Conservation (phyloP, 73 alveolate genomes). For the Paraurostyla sp. region DNA sequence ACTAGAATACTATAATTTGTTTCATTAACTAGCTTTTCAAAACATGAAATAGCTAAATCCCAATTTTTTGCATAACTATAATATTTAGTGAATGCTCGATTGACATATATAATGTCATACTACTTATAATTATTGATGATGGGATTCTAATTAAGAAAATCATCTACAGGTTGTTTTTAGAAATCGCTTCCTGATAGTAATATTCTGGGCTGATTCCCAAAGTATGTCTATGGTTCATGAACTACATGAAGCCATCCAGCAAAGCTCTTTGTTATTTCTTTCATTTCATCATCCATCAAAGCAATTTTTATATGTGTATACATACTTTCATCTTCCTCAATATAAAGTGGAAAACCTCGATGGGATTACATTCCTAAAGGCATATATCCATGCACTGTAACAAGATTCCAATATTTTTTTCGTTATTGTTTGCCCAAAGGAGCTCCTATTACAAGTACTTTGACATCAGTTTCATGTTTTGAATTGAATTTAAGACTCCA, state of each 20-base stretch:
- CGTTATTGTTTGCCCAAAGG: not conserved
- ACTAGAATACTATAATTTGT: no score
- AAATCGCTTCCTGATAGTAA: not conserved
- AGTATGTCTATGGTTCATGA: slow-evolving; percentile 2
- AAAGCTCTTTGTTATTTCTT: not conserved
- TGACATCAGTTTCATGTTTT: no score
- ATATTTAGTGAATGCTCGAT: no score
- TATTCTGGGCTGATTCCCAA: not conserved
- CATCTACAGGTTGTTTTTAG: no score
- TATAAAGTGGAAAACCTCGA: slow-evolving; percentile 16
- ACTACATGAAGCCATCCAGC: slow-evolving; percentile 15
- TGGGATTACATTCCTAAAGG: not conserved
- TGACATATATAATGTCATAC: no score
- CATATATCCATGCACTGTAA: slow-evolving; percentile 7
- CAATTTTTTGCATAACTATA: no score
- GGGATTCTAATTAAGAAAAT: no score
- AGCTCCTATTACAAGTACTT: slow-evolving; percentile 8
- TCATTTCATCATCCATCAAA: not conserved
- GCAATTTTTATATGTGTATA: slow-evolving; percentile 38
- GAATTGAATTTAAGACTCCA: no score
- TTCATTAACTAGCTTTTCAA: no score
- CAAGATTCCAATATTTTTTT: not conserved
- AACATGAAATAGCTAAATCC: no score
- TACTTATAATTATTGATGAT: no score
- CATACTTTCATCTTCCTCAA: slow-evolving; percentile 26